Base-by-base conservation (phyloP, 2,329 filamentous ascomycete species). In the Alternaria longipes region DNA sequence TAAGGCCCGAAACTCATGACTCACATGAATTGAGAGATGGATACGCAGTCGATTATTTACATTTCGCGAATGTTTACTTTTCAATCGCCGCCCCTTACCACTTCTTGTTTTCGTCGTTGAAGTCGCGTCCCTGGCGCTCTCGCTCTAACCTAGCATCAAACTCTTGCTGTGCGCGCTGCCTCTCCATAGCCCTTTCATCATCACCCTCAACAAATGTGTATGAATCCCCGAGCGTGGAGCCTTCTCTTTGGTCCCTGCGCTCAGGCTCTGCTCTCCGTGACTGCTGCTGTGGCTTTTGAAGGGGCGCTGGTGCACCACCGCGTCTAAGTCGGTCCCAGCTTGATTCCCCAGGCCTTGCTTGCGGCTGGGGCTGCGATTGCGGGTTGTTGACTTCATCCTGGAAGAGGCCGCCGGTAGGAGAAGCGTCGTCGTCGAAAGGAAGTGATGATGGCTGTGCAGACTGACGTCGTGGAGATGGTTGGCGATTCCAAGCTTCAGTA, bases 121-220 rank as follows among this genome's bases (percentile, higher is more conserved):
- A 83, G 52, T 81, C 77, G n/a, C 77, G 78, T 0, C 82, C 84
- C 54, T 78, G 77, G 53, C 84, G 72, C 64, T 86, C 84, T 58
- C 77, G 77, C 64, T 85, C 84, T 5, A 85, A 63, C 44, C 81
- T 73, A 18, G 79, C 78, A 65, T 85, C 83, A 63, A 85, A 85
- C 26, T 84, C 82, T 54, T 74, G 79, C 70, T 85, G 83, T 26
- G 82, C 82, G 61, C 83, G 79, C 41, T 76, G 67, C 60, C 78
- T 81, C 12, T 81, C 82, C 28, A 75, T 66, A 46, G 79, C 77
- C 24, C 78, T 75, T 38, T 84, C 81, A 56, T 82, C 80, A 6
- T 81, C 80, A 1, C 73, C 74, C 1, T 73, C 72, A 0, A 78
- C 79, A 66, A 84, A 84, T 12, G 77, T 76, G 54, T 83, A 85